Conservation (phyloP, 768 basidiomycete species). For the Punctularia strigosozonata region DNA sequence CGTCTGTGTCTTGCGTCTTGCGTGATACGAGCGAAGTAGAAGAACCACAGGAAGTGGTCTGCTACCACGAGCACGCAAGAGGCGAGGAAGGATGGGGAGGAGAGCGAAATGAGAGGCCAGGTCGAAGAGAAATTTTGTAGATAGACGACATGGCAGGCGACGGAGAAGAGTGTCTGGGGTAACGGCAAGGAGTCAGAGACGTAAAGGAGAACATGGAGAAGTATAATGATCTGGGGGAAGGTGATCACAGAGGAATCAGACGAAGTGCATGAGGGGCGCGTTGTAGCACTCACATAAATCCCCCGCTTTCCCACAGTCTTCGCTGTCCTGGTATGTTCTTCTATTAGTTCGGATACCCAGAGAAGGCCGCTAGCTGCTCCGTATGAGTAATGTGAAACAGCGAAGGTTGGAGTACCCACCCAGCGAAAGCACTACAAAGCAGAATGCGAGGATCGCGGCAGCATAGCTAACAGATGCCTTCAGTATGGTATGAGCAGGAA, state of each 20-base stretch:
- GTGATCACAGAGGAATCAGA: slow-evolving; percentile 3
- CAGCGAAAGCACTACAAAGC: slow-evolving; percentile 85
- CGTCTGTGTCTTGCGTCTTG: slow-evolving; percentile 47
- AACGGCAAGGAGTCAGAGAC: slow-evolving; percentile 75
- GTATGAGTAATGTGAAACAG: slow-evolving; percentile 6
- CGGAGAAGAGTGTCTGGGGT: slow-evolving; percentile 64
- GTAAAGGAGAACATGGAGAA: slow-evolving; percentile 66
- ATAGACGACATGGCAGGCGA: slow-evolving; percentile 79
- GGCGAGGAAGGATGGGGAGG: slow-evolving; percentile 71
- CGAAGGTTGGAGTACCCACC: slow-evolving; percentile 35
- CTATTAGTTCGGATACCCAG: slow-evolving; percentile 91
- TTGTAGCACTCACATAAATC: slow-evolving; percentile 60
- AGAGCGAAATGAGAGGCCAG: slow-evolving; percentile 92
- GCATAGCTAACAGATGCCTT: slow-evolving; percentile 50
- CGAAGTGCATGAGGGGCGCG: neutral
- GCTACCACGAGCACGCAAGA: slow-evolving; percentile 78
- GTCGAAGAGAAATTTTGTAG: slow-evolving; percentile 80
- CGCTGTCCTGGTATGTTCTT: slow-evolving; percentile 78
- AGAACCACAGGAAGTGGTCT: slow-evolving; percentile 97
- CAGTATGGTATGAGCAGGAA: too few relatives aligned
- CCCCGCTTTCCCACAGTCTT: slow-evolving; percentile 74
- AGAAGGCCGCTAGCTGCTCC: slow-evolving; percentile 78
- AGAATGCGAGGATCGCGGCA: slow-evolving; percentile 65
- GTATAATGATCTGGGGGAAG: slow-evolving; percentile 55
- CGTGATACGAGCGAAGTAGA: slow-evolving; percentile 72